Base-by-base conservation (phyloP, 2,329 filamentous ascomycete species). In the Lasiodiplodia hormozganensis region DNA sequence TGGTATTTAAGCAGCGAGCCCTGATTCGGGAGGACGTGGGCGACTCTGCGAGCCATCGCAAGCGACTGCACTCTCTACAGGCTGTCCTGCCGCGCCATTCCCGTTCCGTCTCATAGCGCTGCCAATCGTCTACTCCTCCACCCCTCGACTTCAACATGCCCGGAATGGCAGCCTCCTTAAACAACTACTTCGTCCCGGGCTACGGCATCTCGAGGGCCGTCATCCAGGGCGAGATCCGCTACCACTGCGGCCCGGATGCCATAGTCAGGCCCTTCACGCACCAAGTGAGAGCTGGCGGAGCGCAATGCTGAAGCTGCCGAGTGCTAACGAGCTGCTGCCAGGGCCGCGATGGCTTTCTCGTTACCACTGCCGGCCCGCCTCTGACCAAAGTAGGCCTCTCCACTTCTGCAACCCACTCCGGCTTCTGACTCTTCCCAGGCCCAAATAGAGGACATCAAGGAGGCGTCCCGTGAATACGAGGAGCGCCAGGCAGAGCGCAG, bases 191-290 rank as follows among this genome's bases (percentile, higher is more conserved):
- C 66, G 75, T 82, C 4, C 80, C 80, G 18, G 80, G 80, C 38
- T 81, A 75, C 69, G 80, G 80, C 56, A 81, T 82, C 70, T 81
- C 79, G 25, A 75, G 80, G 71, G 74, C 78, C n/a, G 79, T 82
- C 31, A 82, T 82, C 51, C 80, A 82, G 68, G 79, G 77, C 65
- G 78, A 82, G 65, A 82, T 82, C 49, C 78, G 79, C 38, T 81
- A 81, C 62, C 78, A 80, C 69, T 82, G 79, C 68, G 80, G 80
- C 7, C 79, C 80, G 28, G 79, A 81, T 71, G 78, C 80, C 11
- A 81, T 81, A 49, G 80, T 81, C 11, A 74, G 80, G 58, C 80
- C 79, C 40, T 82, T 79, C 68, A 80, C 77, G n/a, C 79, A 80
- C 65, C 79, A 81, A 72, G 80, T 81, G 76, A 54, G 72, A 60